Base-by-base conservation (phyloP, 2,329 filamentous ascomycete species). In the Aspergillus costaricaensis region DNA sequence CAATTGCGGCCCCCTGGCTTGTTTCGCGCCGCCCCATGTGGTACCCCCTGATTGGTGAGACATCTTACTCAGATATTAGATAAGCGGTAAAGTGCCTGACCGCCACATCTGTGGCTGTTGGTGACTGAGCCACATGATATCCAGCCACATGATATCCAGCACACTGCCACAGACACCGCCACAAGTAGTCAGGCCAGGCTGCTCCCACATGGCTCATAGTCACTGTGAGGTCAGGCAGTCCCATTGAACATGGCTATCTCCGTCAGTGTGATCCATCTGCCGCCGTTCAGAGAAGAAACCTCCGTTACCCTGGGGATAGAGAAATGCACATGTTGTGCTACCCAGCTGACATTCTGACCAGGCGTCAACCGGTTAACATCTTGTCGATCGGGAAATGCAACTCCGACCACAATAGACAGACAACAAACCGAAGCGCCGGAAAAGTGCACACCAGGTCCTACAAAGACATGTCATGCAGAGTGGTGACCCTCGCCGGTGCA, bases 1-100 rank as follows among this genome's bases (percentile, higher is more conserved):
- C 23, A 36, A 50, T 32, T 55, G 25, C 25, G 17, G 53, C 32
- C 53, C 53, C 53, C 53, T 55, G 53, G 53, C 53, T 21, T 44
- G 53, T 55, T 55, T 55, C 53, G 43, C 12, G n/a, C 39, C n/a
- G 25, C 47, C 47, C 47, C 47, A 50, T 50, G 25, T 50, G 47
- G 47, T 50, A 8, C 7, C 2, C 47, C 0, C 6, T 50, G 15
- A 50, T 50, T 50, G 47, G 47, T 10, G 9, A n/a, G 0, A 5
- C 9, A 1, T 2, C 15, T n/a, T 8, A 6, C 14, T 15, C 25
- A n/a, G 0, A 2, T 30, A 6, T 50, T n/a, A 50, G 8, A 30
- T 50, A 50, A 50, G 47, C 27, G n/a, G 25, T 0, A 14, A 21
- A 6, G 23, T 32, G 14, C 8, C 9, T 17, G 15, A n/a, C 23